These are phyloP conservation scores for Areca catechu DNA, from an alignment of 176 grass and related monocot genomes.

Conservation along the genomic window DNA sequence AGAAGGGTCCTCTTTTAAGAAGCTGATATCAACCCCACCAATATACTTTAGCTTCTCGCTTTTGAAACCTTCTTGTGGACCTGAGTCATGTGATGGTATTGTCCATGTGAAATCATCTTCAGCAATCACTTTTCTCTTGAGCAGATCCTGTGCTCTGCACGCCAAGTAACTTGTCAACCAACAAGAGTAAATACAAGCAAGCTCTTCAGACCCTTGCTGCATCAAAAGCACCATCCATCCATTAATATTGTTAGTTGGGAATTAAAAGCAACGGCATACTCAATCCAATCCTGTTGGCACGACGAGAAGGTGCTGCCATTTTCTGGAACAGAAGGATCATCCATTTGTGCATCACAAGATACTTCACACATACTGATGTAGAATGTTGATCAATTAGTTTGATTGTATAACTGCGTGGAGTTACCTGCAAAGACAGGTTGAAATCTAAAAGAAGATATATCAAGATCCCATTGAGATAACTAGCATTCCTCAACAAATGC, in stretches of 20 bases:
- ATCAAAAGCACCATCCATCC: no score
- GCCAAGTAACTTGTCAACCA: constrained; percentile 2
- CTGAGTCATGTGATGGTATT: constrained; percentile 25
- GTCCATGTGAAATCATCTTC: constrained; percentile 59
- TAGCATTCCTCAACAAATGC: no score
- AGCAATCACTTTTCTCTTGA: constrained; percentile 49
- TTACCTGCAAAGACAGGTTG: no score
- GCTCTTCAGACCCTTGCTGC: no score
- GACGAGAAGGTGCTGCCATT: constrained; percentile 10
- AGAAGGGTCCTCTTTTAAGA: constrained; percentile 60
- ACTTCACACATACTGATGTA: no score
- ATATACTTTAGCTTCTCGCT: constrained; percentile 38
- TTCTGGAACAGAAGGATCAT: background rate
- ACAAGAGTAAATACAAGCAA: no score
- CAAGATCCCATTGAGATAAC: no score
- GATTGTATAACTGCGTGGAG: no score
- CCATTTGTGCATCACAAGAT: constrained; percentile 7
- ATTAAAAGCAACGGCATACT: constrained; percentile 21
- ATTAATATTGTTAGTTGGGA: background rate
- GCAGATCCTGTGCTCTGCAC: constrained; percentile 58
- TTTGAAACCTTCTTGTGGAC: constrained; percentile 11
- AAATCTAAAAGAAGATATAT: no score
- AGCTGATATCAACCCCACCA: constrained; percentile 82
- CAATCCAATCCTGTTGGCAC: constrained; percentile 42
- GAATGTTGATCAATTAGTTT: no score